phyloP scores from a whole-genome alignment of 208 protist genomes.

The Plasmodiophora brassicae region DNA sequence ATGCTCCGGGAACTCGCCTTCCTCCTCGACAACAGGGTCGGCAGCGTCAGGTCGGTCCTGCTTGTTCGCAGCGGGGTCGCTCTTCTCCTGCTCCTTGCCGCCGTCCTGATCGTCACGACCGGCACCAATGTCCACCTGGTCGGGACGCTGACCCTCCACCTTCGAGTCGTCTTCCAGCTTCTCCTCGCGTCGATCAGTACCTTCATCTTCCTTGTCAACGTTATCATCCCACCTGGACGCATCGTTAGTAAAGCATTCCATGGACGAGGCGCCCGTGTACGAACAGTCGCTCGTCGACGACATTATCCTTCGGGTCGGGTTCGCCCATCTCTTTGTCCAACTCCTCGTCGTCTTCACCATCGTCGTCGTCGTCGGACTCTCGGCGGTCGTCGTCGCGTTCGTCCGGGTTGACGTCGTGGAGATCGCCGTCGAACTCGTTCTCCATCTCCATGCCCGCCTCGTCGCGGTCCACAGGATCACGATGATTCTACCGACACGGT shows the following conservation, averaged over 20 bases:
- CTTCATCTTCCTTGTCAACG: constrained; percentile 60
- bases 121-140: not conserved
- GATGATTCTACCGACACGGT: no score
- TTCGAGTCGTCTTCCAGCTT: constrained; percentile 43
- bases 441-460: constrained; percentile 73
- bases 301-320: not conserved
- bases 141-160: no score
- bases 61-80: constrained; percentile 39
- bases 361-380: not conserved
- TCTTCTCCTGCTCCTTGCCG: constrained; percentile 54
- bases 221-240: constrained; percentile 78
- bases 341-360: not conserved
- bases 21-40: not conserved
- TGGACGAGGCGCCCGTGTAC: no score
- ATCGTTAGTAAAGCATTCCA: no score
- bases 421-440: constrained; percentile 72
- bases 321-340: constrained; percentile 5
- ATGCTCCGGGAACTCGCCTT: not conserved
- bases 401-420: constrained; percentile 45
- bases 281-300: constrained; percentile 12
- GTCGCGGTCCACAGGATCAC: constrained; percentile 66
- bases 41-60: not conserved
- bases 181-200: constrained; percentile 63
- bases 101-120: constrained; percentile 70
- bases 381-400: not conserved